Evolutionary conservation across 225 moss, liverwort and hornwort species (phyloP).

Genomic region (Marchantia paleacea): DNA sequence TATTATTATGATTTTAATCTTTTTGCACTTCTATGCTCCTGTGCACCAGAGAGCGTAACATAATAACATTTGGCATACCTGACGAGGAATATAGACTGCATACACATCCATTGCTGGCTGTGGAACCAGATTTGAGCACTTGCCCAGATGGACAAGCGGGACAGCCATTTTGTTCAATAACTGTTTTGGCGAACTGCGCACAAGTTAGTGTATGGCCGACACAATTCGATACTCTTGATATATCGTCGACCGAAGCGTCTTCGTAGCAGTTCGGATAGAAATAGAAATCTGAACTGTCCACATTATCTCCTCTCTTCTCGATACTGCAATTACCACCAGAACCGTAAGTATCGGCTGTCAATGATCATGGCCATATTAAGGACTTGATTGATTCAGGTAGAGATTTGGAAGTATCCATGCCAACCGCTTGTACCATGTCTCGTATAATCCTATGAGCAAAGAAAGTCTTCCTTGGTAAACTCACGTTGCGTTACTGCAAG

Average conservation of each 20-base stretch:
- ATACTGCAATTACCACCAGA: neutral
- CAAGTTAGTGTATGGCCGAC: conserved; percentile 6
- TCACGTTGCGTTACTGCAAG: conserved; percentile 13
- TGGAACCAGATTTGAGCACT: neutral
- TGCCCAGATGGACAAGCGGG: neutral
- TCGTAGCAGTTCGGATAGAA: conserved; percentile 17
- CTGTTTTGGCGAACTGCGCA: neutral
- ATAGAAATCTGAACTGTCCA: neutral
- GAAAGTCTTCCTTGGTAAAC: neutral
- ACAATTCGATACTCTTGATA: conserved; percentile 7
- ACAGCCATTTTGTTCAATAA: neutral
- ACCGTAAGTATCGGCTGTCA: too few species aligned
- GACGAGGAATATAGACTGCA: neutral
- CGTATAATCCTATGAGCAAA: too few species aligned
- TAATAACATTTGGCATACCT: neutral
- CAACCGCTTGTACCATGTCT: too few species aligned
- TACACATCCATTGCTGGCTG: conserved; percentile 3
- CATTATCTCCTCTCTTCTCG: neutral
- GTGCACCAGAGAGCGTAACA: too few species aligned
- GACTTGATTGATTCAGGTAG: too few species aligned
- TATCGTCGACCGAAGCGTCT: neutral
- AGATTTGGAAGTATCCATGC: too few species aligned
- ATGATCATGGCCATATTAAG: too few species aligned
- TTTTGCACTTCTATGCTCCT: too few species aligned
- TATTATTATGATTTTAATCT: too few species aligned